Evolutionary conservation across 2,329 filamentous ascomycete genomes (phyloP).

Genomic region (Dothistroma pini): DNA sequence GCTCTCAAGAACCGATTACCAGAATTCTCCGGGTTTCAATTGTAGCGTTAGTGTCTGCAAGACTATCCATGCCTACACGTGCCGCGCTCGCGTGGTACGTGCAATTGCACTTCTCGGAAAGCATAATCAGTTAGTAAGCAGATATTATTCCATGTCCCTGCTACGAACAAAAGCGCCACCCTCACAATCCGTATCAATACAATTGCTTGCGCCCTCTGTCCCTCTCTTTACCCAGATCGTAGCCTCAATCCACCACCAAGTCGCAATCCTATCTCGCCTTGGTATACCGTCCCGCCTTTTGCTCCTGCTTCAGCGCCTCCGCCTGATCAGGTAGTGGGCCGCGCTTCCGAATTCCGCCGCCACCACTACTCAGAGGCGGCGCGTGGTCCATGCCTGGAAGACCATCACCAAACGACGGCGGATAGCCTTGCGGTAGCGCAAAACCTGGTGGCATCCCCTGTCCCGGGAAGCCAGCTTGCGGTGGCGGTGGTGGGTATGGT

Average conservation of each 20-base stretch:
- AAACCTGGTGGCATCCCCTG: conserved; percentile 32
- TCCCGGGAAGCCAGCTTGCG: conserved; percentile 29
- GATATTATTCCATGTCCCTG: too few relatives aligned
- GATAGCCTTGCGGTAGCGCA: conserved; percentile 32
- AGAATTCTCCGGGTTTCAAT: neutral
- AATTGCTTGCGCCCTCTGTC: neutral
- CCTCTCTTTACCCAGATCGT: too few relatives aligned
- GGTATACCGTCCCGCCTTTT: conserved; percentile 55
- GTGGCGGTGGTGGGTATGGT: conserved; percentile 26
- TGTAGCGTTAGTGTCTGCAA: too few relatives aligned
- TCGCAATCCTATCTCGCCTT: conserved; percentile 30
- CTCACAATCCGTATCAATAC: neutral
- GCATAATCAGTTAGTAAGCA: too few relatives aligned
- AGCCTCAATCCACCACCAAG: neutral
- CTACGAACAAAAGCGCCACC: too few relatives aligned
- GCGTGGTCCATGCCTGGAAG: conserved; percentile 30
- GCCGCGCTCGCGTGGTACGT: too few relatives aligned
- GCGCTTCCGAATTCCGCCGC: conserved; percentile 49
- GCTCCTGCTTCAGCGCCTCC: conserved; percentile 75
- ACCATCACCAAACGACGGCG: conserved; percentile 4
- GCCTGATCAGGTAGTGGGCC: conserved; percentile 78
- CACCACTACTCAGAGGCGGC: conserved; percentile 22
- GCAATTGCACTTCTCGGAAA: too few relatives aligned
- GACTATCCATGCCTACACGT: too few relatives aligned
- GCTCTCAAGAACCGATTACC: neutral